Conservation (phyloP, 306 rosid genomes). For the Malus sieversii region DNA sequence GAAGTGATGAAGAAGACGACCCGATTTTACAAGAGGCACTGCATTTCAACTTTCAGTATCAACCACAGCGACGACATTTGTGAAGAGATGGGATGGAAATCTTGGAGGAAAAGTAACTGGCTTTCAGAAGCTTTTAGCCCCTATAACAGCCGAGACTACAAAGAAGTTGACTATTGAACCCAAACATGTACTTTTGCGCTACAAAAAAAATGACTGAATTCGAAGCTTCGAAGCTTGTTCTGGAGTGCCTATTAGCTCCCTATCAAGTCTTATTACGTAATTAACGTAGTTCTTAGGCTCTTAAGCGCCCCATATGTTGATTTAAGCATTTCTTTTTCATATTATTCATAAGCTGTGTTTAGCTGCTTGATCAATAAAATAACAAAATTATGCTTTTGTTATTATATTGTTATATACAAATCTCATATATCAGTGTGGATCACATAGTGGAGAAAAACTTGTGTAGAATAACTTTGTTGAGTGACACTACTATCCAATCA, state of each 20-base stretch:
- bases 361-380: conserved; percentile 2
- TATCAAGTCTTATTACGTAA: not conserved
- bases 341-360: not conserved
- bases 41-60: conserved; percentile 67
- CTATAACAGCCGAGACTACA: conserved; percentile 48
- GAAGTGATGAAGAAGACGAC: conserved; percentile 49
- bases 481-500: no score
- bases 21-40: conserved; percentile 46
- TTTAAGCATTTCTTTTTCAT: not conserved
- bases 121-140: conserved; percentile 50
- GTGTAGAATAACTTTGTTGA: no score
- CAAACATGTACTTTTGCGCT: not conserved
- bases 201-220: no score
- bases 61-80: conserved; percentile 59
- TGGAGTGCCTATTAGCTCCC: not conserved
- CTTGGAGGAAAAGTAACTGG: conserved; percentile 55
- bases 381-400: not conserved
- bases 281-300: not conserved
- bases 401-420: not conserved
- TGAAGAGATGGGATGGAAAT: conserved; percentile 40
- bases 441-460: not conserved
- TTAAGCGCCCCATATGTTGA: not conserved
- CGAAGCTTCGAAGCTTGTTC: not conserved
- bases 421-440: not conserved
- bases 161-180: not conserved